phyloP scores from a whole-genome alignment of 495 filamentous ascomycete genomes.

The Penicillium desertorum region DNA sequence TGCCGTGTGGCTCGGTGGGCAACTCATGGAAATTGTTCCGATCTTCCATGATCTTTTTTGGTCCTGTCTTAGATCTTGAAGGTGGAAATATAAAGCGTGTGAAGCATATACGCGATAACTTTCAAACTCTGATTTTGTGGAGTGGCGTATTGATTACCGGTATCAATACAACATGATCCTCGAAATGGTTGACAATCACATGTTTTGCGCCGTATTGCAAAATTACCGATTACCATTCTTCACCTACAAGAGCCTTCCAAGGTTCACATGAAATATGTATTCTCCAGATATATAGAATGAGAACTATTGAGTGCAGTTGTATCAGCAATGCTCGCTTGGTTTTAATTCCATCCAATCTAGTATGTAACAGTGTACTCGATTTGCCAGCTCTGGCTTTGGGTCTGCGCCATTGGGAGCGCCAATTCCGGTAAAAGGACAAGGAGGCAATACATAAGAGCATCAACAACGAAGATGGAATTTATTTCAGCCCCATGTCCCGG shows the following conservation, averaged over 20 bases:
- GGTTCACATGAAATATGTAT: background rate
- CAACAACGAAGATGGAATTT: too few relatives aligned
- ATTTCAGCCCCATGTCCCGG: too few relatives aligned
- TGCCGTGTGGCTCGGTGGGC: constrained; percentile 30
- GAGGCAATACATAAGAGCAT: too few relatives aligned
- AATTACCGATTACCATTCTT: background rate
- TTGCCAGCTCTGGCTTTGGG: background rate
- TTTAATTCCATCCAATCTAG: background rate
- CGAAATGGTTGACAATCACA: background rate
- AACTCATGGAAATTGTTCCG: constrained; percentile 29
- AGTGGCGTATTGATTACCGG: constrained; percentile 5
- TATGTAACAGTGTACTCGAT: background rate
- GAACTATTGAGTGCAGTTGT: background rate
- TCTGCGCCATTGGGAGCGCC: too few relatives aligned
- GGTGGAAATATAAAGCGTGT: background rate
- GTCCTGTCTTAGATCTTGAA: background rate
- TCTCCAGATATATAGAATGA: background rate
- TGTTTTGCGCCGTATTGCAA: background rate
- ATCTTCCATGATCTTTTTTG: constrained; percentile 5
- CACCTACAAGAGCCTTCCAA: too few relatives aligned
- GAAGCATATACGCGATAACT: background rate
- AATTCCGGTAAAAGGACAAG: too few relatives aligned
- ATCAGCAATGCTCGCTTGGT: background rate
- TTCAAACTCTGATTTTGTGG: constrained; percentile 12
- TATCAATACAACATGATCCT: background rate